phyloP scores from a whole-genome alignment of 2,329 filamentous ascomycete species.

The Claviceps cyperi region DNA sequence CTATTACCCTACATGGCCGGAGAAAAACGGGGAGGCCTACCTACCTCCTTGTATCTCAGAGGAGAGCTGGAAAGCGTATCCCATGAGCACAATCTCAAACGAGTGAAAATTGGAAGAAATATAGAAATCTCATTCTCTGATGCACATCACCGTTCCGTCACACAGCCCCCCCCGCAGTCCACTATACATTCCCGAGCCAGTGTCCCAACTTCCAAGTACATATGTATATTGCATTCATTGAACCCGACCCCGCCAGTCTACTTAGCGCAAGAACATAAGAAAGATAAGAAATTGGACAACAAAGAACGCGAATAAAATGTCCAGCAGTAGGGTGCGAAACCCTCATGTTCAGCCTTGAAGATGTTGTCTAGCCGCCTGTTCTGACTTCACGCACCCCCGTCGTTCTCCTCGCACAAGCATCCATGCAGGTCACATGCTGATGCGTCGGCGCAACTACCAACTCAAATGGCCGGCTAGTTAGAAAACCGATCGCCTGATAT shows the following conservation, averaged over 20 bases:
- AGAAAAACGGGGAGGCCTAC: too few species aligned
- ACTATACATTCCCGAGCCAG: slow-evolving; percentile 10
- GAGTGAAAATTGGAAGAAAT: too few species aligned
- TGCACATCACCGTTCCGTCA: slow-evolving; percentile 7
- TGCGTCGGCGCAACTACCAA: neutral
- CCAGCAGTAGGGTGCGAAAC: slow-evolving; percentile 7
- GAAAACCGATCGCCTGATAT: too few species aligned
- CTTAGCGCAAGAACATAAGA: slow-evolving; percentile 9
- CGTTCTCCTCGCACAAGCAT: neutral
- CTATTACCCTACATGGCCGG: too few species aligned
- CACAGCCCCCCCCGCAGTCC: slow-evolving; percentile 9
- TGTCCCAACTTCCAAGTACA: neutral
- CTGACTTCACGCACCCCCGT: neutral
- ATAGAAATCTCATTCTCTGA: neutral
- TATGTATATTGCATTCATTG: neutral
- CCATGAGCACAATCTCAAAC: too few species aligned
- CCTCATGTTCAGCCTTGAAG: neutral
- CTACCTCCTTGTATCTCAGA: too few species aligned
- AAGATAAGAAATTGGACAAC: slow-evolving; percentile 8
- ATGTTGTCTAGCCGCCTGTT: neutral
- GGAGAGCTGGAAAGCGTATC: too few species aligned
- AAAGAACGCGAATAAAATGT: slow-evolving; percentile 6
- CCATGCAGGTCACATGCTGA: neutral
- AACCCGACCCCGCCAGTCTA: slow-evolving; percentile 15
- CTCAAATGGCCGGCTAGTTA: neutral